Percentiles rank a stretch among this genome's conserved stretches.
Evolutionary conservation across 495 filamentous ascomycete species (phyloP).

Genomic region (Aspergillus cristatus): DNA sequence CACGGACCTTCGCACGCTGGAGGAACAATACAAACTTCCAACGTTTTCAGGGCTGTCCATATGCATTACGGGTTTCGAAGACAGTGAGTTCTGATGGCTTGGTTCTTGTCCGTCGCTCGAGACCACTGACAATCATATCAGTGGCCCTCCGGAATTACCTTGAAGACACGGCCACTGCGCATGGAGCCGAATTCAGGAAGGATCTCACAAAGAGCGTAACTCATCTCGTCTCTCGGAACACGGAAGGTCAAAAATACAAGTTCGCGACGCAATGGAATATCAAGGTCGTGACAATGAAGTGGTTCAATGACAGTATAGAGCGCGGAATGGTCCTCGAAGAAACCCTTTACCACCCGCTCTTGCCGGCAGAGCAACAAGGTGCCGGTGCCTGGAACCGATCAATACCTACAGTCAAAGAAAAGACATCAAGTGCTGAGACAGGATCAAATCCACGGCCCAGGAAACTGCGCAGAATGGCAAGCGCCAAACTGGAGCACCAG

Average conservation of each 20-base stretch:
- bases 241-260: conserved; percentile 80
- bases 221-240: conserved; percentile 70
- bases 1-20: conserved; percentile 62
- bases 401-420: conserved; percentile 24
- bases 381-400: conserved; percentile 64
- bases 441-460: conserved; percentile 30
- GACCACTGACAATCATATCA: conserved; percentile 20
- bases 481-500: conserved; percentile 67
- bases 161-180: conserved; percentile 48
- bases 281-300: conserved; percentile 68
- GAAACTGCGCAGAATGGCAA: conserved; percentile 74
- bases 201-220: conserved; percentile 77
- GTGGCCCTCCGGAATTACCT: conserved; percentile 59
- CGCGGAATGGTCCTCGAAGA: conserved; percentile 94
- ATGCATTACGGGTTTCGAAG: conserved; percentile 85
- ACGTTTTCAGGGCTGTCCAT: conserved; percentile 58
- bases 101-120: not conserved
- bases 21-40: conserved; percentile 50
- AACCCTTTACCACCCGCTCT: conserved; percentile 61
- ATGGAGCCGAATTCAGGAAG: conserved; percentile 75
- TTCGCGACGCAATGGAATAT: conserved; percentile 74
- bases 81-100: conserved; percentile 45
- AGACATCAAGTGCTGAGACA: conserved; percentile 11
- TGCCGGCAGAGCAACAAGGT: conserved; percentile 63
- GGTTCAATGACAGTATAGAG: conserved; percentile 76